Percentiles rank a stretch among this genome's conserved stretches.
These are phyloP conservation scores for Wickerhamomyces subpelliculosus DNA, from an alignment of 805 yeast species.

Conservation along the genomic window DNA sequence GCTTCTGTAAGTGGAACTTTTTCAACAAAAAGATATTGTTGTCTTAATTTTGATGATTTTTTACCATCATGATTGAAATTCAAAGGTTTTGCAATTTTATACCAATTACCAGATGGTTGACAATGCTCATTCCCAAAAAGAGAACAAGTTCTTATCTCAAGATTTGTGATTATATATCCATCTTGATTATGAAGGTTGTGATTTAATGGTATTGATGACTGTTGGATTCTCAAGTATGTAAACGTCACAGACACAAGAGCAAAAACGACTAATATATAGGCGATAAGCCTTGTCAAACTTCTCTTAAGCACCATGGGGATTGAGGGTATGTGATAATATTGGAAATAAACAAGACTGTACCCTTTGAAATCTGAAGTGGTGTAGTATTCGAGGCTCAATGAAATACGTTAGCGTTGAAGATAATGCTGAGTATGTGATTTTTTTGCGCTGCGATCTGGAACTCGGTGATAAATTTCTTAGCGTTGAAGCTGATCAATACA, in stretches of 20 bases:
- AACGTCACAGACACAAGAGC: background rate
- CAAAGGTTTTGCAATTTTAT: slow-evolving; percentile 6
- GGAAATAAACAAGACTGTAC: no score
- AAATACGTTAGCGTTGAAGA: no score
- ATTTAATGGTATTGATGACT: background rate
- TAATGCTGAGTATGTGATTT: no score
- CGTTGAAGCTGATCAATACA: no score
- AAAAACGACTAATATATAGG: background rate
- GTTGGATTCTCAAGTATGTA: background rate
- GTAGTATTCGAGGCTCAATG: no score
- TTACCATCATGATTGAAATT: slow-evolving; percentile 7
- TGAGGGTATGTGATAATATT: no score
- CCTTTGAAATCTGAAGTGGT: no score
- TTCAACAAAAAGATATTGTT: slow-evolving; percentile 11
- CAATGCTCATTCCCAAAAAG: slow-evolving; percentile 2
- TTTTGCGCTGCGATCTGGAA: no score
- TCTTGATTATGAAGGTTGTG: background rate
- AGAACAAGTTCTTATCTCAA: slow-evolving; percentile 5
- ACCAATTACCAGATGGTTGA: slow-evolving; percentile 5
- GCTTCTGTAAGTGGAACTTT: background rate
- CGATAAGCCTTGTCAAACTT: background rate
- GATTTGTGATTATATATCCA: background rate
- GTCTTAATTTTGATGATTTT: slow-evolving; percentile 3
- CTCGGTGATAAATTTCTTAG: no score
- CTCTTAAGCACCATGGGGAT: background rate